A percentile compares a stretch with the other conserved stretches of the same genome.
Evolutionary conservation across 1,284 basidiomycete species (phyloP).

Genomic region (Ceratobasidium sp.): DNA sequence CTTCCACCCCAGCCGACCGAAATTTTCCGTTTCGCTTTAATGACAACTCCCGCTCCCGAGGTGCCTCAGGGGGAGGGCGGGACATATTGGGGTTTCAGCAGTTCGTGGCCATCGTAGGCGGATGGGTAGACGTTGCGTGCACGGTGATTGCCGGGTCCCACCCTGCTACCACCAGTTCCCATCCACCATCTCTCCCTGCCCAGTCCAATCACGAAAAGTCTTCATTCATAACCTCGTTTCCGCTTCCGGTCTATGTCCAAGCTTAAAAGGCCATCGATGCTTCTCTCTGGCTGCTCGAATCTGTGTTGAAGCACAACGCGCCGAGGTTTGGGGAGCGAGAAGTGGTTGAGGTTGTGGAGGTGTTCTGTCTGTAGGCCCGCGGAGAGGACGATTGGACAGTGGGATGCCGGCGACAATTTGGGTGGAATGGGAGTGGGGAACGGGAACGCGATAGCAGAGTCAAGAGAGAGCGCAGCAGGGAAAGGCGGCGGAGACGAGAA

Average conservation of each 20-base stretch:
- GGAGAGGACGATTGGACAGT: slow-evolving; percentile 2
- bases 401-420: not conserved
- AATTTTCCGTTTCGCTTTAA: not conserved
- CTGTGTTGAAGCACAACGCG: slow-evolving; percentile 21
- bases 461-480: too few relatives aligned
- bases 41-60: not conserved
- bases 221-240: not conserved
- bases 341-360: slow-evolving; percentile 10
- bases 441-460: too few relatives aligned
- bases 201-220: too few relatives aligned
- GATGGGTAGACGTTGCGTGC: too few relatives aligned
- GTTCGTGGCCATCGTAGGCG: too few relatives aligned
- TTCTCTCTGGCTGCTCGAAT: slow-evolving; percentile 17
- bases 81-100: too few relatives aligned
- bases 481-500: too few relatives aligned
- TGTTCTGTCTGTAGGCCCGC: slow-evolving; percentile 35
- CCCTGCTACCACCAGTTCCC: not conserved
- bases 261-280: slow-evolving; percentile 40
- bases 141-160: too few relatives aligned
- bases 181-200: not conserved
- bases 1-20: slow-evolving; percentile 24
- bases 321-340: slow-evolving; percentile 32
- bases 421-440: too few relatives aligned
- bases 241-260: slow-evolving; percentile 7
- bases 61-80: not conserved